Conservation (phyloP, 2,329 filamentous ascomycete genomes). For the Xylariaceae sp. region DNA sequence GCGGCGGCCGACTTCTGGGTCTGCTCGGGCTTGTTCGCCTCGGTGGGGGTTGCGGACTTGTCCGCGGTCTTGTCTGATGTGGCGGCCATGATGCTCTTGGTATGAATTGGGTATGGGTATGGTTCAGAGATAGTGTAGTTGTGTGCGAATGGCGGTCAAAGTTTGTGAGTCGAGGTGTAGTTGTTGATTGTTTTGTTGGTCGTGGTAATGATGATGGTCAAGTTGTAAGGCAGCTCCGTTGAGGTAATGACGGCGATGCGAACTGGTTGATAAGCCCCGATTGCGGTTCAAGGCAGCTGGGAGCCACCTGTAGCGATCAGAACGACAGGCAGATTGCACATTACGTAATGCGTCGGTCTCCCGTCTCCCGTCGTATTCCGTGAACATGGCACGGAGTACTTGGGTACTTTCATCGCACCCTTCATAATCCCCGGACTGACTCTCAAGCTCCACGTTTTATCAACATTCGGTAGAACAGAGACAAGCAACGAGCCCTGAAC, state of each 20-base stretch:
- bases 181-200: background rate
- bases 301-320: constrained; percentile 1
- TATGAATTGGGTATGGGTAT: background rate
- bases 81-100: constrained; percentile 21
- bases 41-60: constrained; percentile 38
- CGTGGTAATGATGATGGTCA: background rate
- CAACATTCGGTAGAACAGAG: background rate
- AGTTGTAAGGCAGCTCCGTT: background rate
- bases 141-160: background rate
- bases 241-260: background rate
- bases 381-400: too few relatives aligned
- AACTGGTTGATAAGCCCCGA: background rate
- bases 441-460: constrained; percentile 7
- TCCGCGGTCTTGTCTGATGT: constrained; percentile 31
- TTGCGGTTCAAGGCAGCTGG: constrained; percentile 11
- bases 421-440: background rate
- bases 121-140: background rate
- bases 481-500: background rate
- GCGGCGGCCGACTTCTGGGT: constrained; percentile 59
- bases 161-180: background rate
- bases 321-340: background rate
- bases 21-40: constrained; percentile 39
- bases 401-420: too few relatives aligned
- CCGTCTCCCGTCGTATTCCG: too few relatives aligned
- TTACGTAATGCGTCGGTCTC: background rate